Conservation (phyloP, 2,329 filamentous ascomycete species). For the Sclerotinia borealis region DNA sequence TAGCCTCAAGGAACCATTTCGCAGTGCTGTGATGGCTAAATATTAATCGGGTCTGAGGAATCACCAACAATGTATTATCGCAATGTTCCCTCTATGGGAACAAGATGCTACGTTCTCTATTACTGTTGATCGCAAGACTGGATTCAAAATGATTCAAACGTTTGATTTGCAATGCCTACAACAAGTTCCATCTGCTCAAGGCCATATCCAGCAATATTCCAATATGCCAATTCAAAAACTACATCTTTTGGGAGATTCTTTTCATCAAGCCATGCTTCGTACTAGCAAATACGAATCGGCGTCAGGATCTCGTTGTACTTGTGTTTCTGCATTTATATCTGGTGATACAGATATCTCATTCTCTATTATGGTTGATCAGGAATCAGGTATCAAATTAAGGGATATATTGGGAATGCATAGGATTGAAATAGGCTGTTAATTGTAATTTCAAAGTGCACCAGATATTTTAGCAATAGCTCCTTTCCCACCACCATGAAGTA, state of each 20-base stretch:
- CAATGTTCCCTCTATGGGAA: not conserved
- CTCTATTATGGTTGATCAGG: not conserved
- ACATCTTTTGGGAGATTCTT: not conserved
- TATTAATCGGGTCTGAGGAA: not conserved
- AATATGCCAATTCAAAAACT: not conserved
- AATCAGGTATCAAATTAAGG: not conserved
- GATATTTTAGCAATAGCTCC: too few species aligned
- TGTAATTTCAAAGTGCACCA: too few species aligned
- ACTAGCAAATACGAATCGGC: not conserved
- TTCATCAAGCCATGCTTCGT: not conserved
- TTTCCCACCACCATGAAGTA: too few species aligned
- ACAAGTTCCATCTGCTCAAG: not conserved
- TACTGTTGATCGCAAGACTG: not conserved
- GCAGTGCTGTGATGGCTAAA: not conserved
- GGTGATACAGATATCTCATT: not conserved
- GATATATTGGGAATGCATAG: not conserved
- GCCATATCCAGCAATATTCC: not conserved
- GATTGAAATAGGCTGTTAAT: not conserved
- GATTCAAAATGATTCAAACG: not conserved
- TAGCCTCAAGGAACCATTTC: not conserved
- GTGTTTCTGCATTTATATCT: not conserved
- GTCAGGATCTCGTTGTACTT: not conserved
- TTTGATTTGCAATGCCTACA: not conserved
- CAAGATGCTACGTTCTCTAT: not conserved
- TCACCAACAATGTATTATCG: not conserved